Base-by-base conservation (phyloP, 371 early-diverging fungal species). In the Capillidium heterosporum region DNA sequence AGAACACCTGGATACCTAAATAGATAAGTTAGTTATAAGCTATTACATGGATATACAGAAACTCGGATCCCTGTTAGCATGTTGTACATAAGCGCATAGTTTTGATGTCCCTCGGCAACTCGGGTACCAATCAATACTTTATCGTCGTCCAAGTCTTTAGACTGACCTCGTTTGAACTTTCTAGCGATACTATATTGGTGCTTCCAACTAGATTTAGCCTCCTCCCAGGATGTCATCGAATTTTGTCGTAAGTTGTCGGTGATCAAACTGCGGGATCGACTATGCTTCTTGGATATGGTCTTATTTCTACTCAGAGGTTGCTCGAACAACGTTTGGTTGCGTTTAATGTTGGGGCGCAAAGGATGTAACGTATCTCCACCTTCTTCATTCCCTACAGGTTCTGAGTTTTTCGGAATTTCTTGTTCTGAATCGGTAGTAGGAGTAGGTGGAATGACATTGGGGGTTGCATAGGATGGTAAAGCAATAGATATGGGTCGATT, bases 61-160 rank as follows among this genome's bases (percentile, higher is more conserved):
- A 82, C 81, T 5, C 89, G 76, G 58, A 89, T 88, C 2, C 89
- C 96, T 2, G 94, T 95, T 49, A 96, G 69, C 96, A 96, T 95
- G 63, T 96, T 86, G 74, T 94, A 94, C 97, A 95, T 95, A 42
- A 94, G 76, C 47, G 87, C 78, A 59, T 82, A 82, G 63, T 80
- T 82, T 40, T 69, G 73, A 65, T 82, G 82, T 2, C 74, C 80
- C 65, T 80, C 80, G 7, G 70, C 71, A 26, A 82, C 75, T 21
- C 76, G 68, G 21, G 79, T 82, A 29, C 82, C 82, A 28, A 82
- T 76, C 39, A 72, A 23, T 0, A 76, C 75, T 23, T 67, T 66
- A 46, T 77, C 73, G 15, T 76, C 73, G 3, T 76, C 74, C 13
- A 13, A 35, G 50, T 71, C 70, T 17, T 71, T 69, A 11, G 71